Evolutionary conservation across 306 rosid species (phyloP).

Genomic region (Cicer judaicum): DNA sequence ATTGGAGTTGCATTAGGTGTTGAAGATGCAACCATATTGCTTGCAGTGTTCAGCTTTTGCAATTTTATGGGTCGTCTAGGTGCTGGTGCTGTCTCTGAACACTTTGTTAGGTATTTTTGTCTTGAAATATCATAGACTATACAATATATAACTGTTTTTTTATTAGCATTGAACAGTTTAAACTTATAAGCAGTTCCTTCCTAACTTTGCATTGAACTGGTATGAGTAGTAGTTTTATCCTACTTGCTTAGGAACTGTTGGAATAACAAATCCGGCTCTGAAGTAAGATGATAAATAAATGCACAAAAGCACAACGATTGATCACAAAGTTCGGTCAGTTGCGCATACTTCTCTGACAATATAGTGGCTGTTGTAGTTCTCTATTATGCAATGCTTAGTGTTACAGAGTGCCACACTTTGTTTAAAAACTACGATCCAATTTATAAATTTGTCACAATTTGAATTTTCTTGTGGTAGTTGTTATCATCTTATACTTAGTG

Average conservation of each 20-base stretch:
- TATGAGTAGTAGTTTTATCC: conserved; percentile 12
- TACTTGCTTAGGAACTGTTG: neutral
- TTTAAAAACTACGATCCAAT: too few relatives aligned
- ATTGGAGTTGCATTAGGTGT: conserved; percentile 78
- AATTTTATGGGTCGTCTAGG: conserved; percentile 84
- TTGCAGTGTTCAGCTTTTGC: conserved; percentile 83
- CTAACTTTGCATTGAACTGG: conserved; percentile 19
- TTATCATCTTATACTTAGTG: conserved; percentile 23
- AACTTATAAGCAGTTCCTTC: neutral
- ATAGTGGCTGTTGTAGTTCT: too few relatives aligned
- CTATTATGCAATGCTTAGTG: too few relatives aligned
- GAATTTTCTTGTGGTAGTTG: neutral
- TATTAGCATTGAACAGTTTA: neutral
- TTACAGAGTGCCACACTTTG: too few relatives aligned
- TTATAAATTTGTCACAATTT: too few relatives aligned
- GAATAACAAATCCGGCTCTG: neutral
- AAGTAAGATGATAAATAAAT: neutral
- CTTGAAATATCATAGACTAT: conserved; percentile 11
- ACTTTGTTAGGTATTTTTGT: conserved; percentile 72
- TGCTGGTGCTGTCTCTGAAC: conserved; percentile 79
- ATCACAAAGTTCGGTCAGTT: too few relatives aligned
- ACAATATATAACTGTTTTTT: neutral
- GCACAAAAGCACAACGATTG: too few relatives aligned
- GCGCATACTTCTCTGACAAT: too few relatives aligned
- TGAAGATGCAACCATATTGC: conserved; percentile 64